These are phyloP conservation scores for Marsdenia floribunda DNA, from an alignment of 257 asterid species.

Conservation along the genomic window DNA sequence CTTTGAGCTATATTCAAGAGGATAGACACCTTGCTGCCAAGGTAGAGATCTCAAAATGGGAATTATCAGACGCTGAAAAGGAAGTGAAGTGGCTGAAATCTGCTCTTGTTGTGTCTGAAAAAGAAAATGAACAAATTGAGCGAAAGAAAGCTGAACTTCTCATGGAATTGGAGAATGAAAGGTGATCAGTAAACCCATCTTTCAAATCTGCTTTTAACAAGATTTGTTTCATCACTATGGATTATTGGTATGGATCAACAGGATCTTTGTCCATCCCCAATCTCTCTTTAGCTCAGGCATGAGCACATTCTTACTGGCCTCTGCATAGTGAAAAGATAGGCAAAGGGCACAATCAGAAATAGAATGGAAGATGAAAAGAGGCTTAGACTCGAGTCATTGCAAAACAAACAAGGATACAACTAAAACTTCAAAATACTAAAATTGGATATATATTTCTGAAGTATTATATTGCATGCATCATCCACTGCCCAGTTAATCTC, in stretches of 20 bases:
- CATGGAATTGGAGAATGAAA: constrained; percentile 60
- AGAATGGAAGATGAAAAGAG: background rate
- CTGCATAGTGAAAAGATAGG: background rate
- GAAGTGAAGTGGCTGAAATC: constrained; percentile 90
- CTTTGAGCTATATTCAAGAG: constrained; percentile 53
- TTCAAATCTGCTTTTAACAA: background rate
- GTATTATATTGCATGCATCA: background rate
- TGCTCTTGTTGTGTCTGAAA: constrained; percentile 58
- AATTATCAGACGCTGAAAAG: constrained; percentile 84
- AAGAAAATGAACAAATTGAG: constrained; percentile 86
- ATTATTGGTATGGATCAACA: background rate
- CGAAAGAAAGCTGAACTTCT: constrained; percentile 67
- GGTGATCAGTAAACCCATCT: constrained; percentile 30
- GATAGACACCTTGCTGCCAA: constrained; percentile 57
- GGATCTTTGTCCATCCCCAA: background rate
- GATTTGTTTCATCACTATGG: background rate
- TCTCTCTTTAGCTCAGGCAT: background rate
- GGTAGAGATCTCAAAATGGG: constrained; percentile 74
- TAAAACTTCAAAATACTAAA: background rate
- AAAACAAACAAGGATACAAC: background rate
- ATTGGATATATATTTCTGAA: background rate
- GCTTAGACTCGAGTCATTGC: background rate
- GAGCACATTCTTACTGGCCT: background rate
- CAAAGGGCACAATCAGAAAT: background rate
- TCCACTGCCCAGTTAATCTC: background rate